These are phyloP conservation scores for Nicotiana attenuata DNA, from an alignment of 257 asterid species.

Conservation along the genomic window DNA sequence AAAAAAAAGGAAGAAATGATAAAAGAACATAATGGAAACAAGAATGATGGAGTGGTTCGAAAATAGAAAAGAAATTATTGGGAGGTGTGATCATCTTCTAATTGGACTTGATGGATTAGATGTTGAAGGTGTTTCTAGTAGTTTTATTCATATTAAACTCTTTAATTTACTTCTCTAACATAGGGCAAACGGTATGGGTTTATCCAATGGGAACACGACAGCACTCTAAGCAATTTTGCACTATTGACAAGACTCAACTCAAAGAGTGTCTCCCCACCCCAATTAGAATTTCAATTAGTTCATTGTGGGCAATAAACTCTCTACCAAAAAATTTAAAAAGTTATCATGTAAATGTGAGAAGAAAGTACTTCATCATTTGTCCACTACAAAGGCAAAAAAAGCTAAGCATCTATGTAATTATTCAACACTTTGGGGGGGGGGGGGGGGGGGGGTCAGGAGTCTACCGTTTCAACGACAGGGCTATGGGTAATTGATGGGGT, in stretches of 20 bases:
- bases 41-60: constrained; percentile 21
- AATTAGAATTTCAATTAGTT: constrained; percentile 33
- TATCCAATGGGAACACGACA: constrained; percentile 37
- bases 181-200: constrained; percentile 9
- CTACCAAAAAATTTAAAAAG: constrained; percentile 17
- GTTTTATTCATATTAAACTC: constrained; percentile 1
- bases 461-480: constrained; percentile 53
- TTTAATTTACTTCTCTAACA: constrained; percentile 16
- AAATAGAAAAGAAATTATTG: constrained; percentile 13
- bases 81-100: not conserved
- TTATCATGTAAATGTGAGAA: constrained; percentile 43
- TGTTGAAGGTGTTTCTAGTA: constrained; percentile 17
- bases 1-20: not conserved
- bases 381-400: constrained; percentile 41
- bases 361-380: constrained; percentile 44
- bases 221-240: constrained; percentile 12
- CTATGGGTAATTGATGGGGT: constrained; percentile 20
- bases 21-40: not conserved
- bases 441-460: too few species aligned
- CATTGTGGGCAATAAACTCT: constrained; percentile 35
- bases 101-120: constrained; percentile 27
- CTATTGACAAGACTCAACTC: constrained; percentile 69
- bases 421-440: constrained; percentile 17
- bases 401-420: constrained; percentile 36
- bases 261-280: constrained; percentile 21